Percentiles rank a stretch among this genome's conserved stretches.
These are phyloP conservation scores for Lippia alba DNA, from an alignment of 305 asterid genomes.

Conservation along the genomic window DNA sequence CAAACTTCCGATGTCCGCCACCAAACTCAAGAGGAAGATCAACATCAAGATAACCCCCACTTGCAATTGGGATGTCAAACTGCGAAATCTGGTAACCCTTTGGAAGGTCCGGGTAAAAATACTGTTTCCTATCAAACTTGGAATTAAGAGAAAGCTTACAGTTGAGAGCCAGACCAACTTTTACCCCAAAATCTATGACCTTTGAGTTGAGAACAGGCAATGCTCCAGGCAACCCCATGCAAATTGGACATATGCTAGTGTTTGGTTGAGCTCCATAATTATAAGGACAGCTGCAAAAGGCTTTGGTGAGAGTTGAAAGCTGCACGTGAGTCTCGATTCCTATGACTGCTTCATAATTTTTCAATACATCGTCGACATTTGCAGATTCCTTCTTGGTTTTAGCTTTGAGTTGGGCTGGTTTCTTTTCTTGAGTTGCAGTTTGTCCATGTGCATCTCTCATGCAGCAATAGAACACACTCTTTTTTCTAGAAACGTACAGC, in stretches of 20 bases:
- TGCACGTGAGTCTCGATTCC: constrained; percentile 98
- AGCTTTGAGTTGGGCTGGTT: constrained; percentile 52
- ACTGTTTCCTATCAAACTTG: constrained; percentile 94
- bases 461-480: constrained; percentile 48
- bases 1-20: constrained; percentile 93
- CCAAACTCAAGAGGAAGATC: constrained; percentile 96
- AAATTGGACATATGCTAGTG: constrained; percentile 83
- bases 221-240: constrained; percentile 99
- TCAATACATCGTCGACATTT: constrained; percentile 56
- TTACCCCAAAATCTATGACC: constrained; percentile 78
- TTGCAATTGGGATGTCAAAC: constrained; percentile 89
- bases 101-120: constrained; percentile 96
- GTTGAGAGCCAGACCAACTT: constrained; percentile 88
- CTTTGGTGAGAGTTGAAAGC: constrained; percentile 89
- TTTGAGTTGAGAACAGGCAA: constrained; percentile 92
- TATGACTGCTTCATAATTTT: constrained; percentile 82
- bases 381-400: constrained; percentile 46
- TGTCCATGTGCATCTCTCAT: constrained; percentile 56
- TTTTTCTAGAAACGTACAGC: constrained; percentile 53
- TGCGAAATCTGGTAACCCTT: constrained; percentile 99
- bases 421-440: constrained; percentile 64
- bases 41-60: constrained; percentile 79
- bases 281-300: constrained; percentile 94
- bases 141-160: constrained; percentile 75
- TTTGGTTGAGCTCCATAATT: constrained; percentile 88